phyloP scores from a whole-genome alignment of 1,284 basidiomycete genomes.

The Pyrrhoderma noxium region DNA sequence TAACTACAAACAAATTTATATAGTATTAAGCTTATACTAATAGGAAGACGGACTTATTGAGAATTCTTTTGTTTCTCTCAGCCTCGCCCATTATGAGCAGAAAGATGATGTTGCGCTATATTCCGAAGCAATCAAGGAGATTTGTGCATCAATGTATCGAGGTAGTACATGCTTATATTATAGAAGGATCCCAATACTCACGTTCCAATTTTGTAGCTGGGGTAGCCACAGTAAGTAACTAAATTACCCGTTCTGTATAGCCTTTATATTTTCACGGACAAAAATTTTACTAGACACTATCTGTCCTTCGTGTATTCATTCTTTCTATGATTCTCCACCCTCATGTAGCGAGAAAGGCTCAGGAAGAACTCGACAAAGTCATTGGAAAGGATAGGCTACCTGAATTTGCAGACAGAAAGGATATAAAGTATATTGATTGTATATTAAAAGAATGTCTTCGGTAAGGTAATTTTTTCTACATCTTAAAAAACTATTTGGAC shows the following conservation, averaged over 20 bases:
- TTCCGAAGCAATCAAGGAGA: constrained; percentile 8
- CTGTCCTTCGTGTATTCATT: constrained; percentile 22
- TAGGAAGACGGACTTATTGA: constrained; percentile 4
- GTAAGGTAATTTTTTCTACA: constrained; percentile 3
- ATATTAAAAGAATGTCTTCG: constrained; percentile 27
- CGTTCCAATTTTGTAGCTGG: background rate
- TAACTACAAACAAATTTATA: background rate
- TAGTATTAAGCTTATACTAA: too few species aligned
- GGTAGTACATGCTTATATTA: background rate
- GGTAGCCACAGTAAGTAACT: constrained; percentile 4
- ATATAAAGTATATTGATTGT: constrained; percentile 26
- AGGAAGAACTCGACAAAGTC: constrained; percentile 26
- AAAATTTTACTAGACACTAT: constrained; percentile 12
- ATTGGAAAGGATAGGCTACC: constrained; percentile 24
- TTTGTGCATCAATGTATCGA: constrained; percentile 12
- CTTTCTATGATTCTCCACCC: constrained; percentile 26
- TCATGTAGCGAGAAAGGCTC: constrained; percentile 21
- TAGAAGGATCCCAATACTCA: too few species aligned
- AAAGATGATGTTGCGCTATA: background rate
- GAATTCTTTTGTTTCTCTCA: constrained; percentile 5
- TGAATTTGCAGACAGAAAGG: constrained; percentile 22
- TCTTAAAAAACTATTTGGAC: background rate
- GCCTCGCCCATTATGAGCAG: constrained; percentile 12
- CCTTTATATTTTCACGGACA: background rate
- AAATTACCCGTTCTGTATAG: background rate